Conservation (phyloP, 1,139 yeast genomes). For the Geotrichum citri-aurantii region DNA sequence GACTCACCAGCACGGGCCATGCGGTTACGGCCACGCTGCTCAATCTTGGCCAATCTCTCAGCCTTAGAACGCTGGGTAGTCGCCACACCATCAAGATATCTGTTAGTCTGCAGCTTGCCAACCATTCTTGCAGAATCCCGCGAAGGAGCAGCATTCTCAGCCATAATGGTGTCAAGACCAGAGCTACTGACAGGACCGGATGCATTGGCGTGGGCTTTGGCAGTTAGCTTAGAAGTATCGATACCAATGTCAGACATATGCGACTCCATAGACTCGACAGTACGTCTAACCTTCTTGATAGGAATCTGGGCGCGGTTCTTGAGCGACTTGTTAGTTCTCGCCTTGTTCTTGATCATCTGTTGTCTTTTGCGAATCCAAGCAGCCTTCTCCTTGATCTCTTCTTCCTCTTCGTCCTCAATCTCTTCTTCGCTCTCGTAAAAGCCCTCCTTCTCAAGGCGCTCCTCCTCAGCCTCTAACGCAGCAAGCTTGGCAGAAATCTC, state of each 20-base stretch:
- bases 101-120: conserved; percentile 61
- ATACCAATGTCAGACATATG: conserved; percentile 89
- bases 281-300: conserved; percentile 76
- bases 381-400: conserved; percentile 80
- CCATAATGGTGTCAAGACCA: conserved; percentile 73
- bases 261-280: conserved; percentile 72
- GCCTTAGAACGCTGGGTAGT: conserved; percentile 81
- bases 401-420: conserved; percentile 51
- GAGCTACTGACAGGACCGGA: conserved; percentile 41
- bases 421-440: conserved; percentile 81
- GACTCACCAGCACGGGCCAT: conserved; percentile 92
- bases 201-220: conserved; percentile 40
- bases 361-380: conserved; percentile 93
- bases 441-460: conserved; percentile 85
- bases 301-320: conserved; percentile 91
- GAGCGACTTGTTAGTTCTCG: conserved; percentile 79
- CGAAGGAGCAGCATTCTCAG: conserved; percentile 36
- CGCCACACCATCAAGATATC: conserved; percentile 79
- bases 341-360: conserved; percentile 84
- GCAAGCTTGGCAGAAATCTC: conserved; percentile 89
- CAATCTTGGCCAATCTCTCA: conserved; percentile 78
- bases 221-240: conserved; percentile 59
- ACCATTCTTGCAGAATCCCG: conserved; percentile 38
- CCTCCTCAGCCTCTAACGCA: conserved; percentile 96
- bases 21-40: conserved; percentile 91